phyloP scores from a whole-genome alignment of 169 alveolate species.

The Plasmodium vivax region DNA sequence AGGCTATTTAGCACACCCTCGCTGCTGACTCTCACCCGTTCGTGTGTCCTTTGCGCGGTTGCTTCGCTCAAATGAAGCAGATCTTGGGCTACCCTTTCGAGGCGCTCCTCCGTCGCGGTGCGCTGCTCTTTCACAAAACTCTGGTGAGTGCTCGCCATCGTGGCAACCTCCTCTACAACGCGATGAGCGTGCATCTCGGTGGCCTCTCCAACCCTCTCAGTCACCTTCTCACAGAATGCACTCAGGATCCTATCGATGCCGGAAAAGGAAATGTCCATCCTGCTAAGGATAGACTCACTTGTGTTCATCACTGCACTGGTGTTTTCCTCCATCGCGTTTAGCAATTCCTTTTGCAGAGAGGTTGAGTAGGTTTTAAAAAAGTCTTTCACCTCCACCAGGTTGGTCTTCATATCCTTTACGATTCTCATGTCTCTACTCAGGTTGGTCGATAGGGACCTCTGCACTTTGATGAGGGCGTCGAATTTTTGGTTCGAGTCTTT shows the following conservation, averaged over 20 bases:
- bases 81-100: slow-evolving; percentile 2
- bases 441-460: neutral
- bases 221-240: neutral
- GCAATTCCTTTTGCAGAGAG: slow-evolving; percentile 3
- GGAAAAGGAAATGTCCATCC: neutral
- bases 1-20: neutral
- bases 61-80: neutral
- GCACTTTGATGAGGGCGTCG: neutral
- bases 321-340: neutral
- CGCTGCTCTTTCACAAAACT: neutral
- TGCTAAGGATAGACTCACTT: neutral
- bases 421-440: slow-evolving; percentile 10
- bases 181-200: neutral
- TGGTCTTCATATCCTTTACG: neutral
- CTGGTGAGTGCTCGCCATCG: neutral
- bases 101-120: neutral
- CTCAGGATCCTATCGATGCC: neutral
- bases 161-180: neutral
- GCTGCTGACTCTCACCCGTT: neutral
- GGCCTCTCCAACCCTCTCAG: neutral
- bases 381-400: neutral
- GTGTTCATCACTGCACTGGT: neutral
- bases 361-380: neutral
- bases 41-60: neutral
- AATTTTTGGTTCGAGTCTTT: neutral